Conservation (phyloP, 2,329 filamentous ascomycete genomes). For the Immersiporthe knoxdaviesiana region DNA sequence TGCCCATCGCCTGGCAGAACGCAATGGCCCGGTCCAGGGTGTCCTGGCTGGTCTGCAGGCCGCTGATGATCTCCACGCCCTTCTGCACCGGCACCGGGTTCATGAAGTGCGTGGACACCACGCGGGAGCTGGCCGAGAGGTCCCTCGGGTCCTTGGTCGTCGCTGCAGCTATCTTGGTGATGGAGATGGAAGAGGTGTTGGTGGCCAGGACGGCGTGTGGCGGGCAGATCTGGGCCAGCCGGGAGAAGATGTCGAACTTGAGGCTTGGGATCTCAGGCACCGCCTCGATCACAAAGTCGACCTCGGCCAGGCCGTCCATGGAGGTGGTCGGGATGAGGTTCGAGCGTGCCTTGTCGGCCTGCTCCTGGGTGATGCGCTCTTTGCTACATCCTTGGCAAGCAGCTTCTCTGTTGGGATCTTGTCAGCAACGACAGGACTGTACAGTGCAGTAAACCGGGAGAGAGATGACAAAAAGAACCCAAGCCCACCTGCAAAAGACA, state of each 20-base stretch:
- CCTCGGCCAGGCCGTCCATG: constrained; percentile 76
- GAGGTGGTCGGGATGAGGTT: constrained; percentile 72
- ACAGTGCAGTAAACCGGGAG: not conserved
- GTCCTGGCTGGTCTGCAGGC: constrained; percentile 81
- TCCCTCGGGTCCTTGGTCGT: constrained; percentile 79
- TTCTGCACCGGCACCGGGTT: constrained; percentile 97
- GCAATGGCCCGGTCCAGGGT: constrained; percentile 82
- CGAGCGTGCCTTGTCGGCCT: constrained; percentile 73
- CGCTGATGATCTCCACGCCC: constrained; percentile 96
- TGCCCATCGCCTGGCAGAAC: constrained; percentile 91
- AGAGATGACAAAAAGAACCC: constrained; percentile 13
- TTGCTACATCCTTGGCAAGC: constrained; percentile 87
- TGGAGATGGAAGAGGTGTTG: constrained; percentile 98
- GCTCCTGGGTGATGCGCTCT: constrained; percentile 82
- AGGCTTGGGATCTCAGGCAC: constrained; percentile 89
- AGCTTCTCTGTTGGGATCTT: constrained; percentile 72
- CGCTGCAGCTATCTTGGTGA: constrained; percentile 91
- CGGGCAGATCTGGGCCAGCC: constrained; percentile 80
- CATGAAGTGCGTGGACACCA: constrained; percentile 98
- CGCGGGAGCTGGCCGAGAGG: constrained; percentile 79
- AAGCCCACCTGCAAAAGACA: constrained; percentile 79
- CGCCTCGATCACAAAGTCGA: constrained; percentile 97
- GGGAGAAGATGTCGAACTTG: constrained; percentile 85
- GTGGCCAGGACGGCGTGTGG: constrained; percentile 89
- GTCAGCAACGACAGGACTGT: not conserved